phyloP scores from a whole-genome alignment of 2,329 filamentous ascomycete species.

The Lachnellula occidentalis region DNA sequence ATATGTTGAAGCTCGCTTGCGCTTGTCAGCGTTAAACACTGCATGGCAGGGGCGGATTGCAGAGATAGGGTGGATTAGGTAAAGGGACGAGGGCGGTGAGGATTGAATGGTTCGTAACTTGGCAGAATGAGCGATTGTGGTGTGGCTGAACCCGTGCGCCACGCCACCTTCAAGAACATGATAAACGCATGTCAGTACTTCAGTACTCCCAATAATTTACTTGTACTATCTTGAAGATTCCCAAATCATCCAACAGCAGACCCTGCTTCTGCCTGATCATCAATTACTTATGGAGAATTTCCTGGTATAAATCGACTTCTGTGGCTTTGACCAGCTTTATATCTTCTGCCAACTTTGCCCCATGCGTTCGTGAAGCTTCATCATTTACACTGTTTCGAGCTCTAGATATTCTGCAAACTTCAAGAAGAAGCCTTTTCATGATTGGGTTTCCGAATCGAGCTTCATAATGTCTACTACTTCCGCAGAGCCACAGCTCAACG shows the following conservation, averaged over 20 bases:
- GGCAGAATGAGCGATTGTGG: no score
- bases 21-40: neutral
- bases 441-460: neutral
- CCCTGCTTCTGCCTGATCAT: neutral
- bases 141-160: no score
- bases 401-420: neutral
- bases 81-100: neutral
- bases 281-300: neutral
- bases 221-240: neutral
- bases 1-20: neutral
- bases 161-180: no score
- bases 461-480: constrained; percentile 29
- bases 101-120: no score
- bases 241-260: neutral
- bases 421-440: no score
- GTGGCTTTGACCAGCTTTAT: neutral
- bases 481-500: constrained; percentile 22
- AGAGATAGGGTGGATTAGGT: neutral
- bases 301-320: neutral
- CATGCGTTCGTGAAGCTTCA: neutral
- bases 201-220: no score
- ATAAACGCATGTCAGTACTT: no score
- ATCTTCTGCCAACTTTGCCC: neutral
- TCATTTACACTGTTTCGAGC: neutral
- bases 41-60: neutral